These are phyloP conservation scores for Orbilia ellipsospora DNA, from an alignment of 2,329 filamentous ascomycete species.

Conservation along the genomic window DNA sequence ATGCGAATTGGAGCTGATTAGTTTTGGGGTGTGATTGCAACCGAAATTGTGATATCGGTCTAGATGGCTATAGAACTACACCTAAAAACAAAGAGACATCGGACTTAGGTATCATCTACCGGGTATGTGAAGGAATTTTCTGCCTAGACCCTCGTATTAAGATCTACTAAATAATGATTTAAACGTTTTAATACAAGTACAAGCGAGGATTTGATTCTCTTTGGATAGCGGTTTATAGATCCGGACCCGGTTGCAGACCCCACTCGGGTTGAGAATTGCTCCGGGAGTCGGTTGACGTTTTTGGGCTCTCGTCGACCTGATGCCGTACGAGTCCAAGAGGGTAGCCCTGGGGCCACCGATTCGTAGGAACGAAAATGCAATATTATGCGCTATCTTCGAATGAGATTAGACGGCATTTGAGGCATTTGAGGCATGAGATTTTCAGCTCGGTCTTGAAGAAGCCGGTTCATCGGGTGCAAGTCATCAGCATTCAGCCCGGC, in stretches of 20 bases:
- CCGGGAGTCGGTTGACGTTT: too few species aligned
- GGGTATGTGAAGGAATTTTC: neutral
- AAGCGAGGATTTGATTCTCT: neutral
- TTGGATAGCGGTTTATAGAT: neutral
- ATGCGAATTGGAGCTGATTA: neutral
- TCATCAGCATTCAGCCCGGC: too few species aligned
- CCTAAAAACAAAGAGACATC: neutral
- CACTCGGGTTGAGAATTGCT: neutral
- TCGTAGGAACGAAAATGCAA: too few species aligned
- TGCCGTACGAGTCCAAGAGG: too few species aligned
- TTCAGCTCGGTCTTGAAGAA: too few species aligned
- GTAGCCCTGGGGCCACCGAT: too few species aligned
- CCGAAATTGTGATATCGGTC: constrained; percentile 3
- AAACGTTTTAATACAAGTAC: constrained; percentile 5
- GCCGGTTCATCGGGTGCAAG: too few species aligned
- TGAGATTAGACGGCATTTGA: too few species aligned
- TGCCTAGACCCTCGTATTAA: neutral
- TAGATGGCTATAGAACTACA: neutral
- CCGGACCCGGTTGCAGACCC: neutral
- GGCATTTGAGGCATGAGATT: too few species aligned
- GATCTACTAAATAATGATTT: neutral
- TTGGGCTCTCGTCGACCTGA: too few species aligned
- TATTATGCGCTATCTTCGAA: too few species aligned
- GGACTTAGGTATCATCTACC: too few species aligned
- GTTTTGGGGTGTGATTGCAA: constrained; percentile 9